These are phyloP conservation scores for Kodamaea arcana DNA, from an alignment of 1,139 yeast genomes.

Conservation along the genomic window DNA sequence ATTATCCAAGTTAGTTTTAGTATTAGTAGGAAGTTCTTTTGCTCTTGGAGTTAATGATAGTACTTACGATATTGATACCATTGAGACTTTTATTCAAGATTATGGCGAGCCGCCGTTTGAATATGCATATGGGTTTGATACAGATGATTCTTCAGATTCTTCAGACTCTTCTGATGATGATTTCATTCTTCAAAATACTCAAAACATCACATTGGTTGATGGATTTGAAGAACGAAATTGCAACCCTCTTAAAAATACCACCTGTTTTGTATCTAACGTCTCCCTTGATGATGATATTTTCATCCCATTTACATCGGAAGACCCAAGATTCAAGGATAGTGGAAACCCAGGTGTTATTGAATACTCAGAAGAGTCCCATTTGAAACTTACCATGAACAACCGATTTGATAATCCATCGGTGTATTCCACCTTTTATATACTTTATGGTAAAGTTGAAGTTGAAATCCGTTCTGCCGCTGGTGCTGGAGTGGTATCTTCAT, in stretches of 20 bases:
- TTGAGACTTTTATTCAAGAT: no score
- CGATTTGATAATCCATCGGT: constrained; percentile 39
- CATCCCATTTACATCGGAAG: not conserved
- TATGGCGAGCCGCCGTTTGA: not conserved
- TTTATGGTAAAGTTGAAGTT: constrained; percentile 42
- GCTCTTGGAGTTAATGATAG: no score
- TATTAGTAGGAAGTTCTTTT: no score
- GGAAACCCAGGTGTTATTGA: constrained; percentile 1
- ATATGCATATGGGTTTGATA: not conserved
- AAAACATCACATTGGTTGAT: not conserved
- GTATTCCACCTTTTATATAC: constrained; percentile 32
- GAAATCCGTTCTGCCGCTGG: constrained; percentile 37
- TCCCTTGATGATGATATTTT: not conserved
- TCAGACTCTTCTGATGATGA: not conserved
- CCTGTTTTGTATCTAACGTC: not conserved
- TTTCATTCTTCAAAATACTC: no score
- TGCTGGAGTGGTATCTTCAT: constrained; percentile 39
- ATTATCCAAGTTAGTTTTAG: no score
- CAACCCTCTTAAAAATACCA: not conserved
- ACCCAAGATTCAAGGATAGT: not conserved
- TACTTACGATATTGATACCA: no score
- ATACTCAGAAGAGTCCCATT: constrained; percentile 1
- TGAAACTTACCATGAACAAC: constrained; percentile 18
- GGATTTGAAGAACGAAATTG: not conserved
- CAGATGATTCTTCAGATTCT: not conserved